These are phyloP conservation scores for Aspergillus sp. DNA, from an alignment of 2,329 filamentous ascomycete species.

Conservation along the genomic window DNA sequence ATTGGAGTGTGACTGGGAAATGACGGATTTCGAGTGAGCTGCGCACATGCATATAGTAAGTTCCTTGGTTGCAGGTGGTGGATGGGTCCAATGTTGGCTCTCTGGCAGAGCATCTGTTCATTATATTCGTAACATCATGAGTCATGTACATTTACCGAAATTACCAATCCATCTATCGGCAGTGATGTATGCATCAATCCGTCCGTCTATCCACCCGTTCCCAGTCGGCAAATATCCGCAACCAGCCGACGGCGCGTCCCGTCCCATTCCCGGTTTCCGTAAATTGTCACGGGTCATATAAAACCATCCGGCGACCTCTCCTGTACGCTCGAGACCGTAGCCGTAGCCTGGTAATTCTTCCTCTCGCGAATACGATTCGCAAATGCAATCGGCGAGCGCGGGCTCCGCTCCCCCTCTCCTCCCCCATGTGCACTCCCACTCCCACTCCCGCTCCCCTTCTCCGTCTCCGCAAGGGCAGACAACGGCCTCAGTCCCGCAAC, in stretches of 20 bases:
- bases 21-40: background rate
- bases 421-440: background rate
- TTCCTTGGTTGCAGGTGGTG: background rate
- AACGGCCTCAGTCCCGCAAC: conserved; percentile 8
- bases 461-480: background rate
- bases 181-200: background rate
- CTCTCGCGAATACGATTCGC: conserved; percentile 2
- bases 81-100: background rate
- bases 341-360: background rate
- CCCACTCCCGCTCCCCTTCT: background rate
- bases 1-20: background rate
- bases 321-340: background rate
- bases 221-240: background rate
- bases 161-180: background rate
- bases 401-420: background rate
- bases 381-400: conserved; percentile 1
- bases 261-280: background rate
- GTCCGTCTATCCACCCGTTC: background rate
- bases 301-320: conserved; percentile 1
- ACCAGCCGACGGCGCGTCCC: background rate
- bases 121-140: conserved; percentile 1
- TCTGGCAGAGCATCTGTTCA: background rate
- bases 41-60: background rate
- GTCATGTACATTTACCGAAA: background rate
- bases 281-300: background rate